Evolutionary conservation across 495 filamentous ascomycete species (phyloP).

Genomic region (Aspergillus affinis): DNA sequence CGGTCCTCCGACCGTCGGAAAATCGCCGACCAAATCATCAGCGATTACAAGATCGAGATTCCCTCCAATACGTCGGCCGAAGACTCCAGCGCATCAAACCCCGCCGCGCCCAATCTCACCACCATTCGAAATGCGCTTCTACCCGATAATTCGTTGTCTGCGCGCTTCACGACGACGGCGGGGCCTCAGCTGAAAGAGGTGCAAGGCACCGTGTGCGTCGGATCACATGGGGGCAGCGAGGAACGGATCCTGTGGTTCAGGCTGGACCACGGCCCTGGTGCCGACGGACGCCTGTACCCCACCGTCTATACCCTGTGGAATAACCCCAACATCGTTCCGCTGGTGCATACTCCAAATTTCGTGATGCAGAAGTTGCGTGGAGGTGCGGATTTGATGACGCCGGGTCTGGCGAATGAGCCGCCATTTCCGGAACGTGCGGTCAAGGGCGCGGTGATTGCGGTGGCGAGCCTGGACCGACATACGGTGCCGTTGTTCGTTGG

Average conservation of each 20-base stretch:
- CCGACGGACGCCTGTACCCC: conserved; percentile 56
- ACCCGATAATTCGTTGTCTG: conserved; percentile 62
- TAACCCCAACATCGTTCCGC: conserved; percentile 59
- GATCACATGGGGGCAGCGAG: conserved; percentile 54
- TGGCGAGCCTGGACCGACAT: conserved; percentile 60
- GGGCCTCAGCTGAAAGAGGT: conserved; percentile 65
- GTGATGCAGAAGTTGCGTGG: conserved; percentile 64
- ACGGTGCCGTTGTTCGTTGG: conserved; percentile 66
- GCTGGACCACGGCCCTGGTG: conserved; percentile 56
- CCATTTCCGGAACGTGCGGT: conserved; percentile 64
- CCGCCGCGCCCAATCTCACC: conserved; percentile 45
- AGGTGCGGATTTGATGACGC: conserved; percentile 75
- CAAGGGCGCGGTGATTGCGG: conserved; percentile 62
- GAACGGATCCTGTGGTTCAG: conserved; percentile 70
- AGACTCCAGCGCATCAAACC: conserved; percentile 24
- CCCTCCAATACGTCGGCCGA: conserved; percentile 37
- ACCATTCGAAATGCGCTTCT: conserved; percentile 61
- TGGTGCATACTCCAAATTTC: conserved; percentile 61
- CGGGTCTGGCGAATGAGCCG: conserved; percentile 66
- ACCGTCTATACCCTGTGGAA: conserved; percentile 71
- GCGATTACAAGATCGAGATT: conserved; percentile 54
- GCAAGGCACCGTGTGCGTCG: conserved; percentile 65
- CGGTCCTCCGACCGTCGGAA: conserved; percentile 71
- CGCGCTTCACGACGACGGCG: conserved; percentile 67
- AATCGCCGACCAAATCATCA: conserved; percentile 69